Evolutionary conservation across 1,284 basidiomycete genomes (phyloP).

Genomic region (Marasmius sp.): DNA sequence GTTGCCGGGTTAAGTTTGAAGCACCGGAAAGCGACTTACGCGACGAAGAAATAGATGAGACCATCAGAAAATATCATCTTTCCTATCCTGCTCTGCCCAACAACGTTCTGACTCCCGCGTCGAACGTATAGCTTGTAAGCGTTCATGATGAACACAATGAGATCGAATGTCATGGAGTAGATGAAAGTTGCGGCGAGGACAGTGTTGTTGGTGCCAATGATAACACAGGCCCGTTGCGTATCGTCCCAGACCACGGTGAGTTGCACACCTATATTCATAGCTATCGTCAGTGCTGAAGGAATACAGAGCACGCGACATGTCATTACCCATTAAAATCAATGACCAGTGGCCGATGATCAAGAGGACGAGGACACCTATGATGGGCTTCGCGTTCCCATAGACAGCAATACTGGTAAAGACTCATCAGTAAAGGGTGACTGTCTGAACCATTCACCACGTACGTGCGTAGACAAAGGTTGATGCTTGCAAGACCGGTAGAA

Average conservation of each 20-base stretch:
- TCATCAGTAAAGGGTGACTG: neutral
- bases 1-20: neutral
- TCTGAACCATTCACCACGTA: slow-evolving; percentile 29
- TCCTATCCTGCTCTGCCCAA: slow-evolving; percentile 12
- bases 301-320: neutral
- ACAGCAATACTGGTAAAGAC: slow-evolving; percentile 15
- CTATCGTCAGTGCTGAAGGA: neutral
- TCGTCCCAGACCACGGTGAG: slow-evolving; percentile 54
- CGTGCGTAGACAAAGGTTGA: slow-evolving; percentile 79
- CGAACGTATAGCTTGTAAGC: slow-evolving; percentile 54
- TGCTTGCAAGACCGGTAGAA: slow-evolving; percentile 69
- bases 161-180: slow-evolving; percentile 73
- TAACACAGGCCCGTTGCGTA: slow-evolving; percentile 45
- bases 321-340: slow-evolving; percentile 63
- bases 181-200: slow-evolving; percentile 65
- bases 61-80: slow-evolving; percentile 71
- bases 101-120: slow-evolving; percentile 7
- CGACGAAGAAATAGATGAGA: slow-evolving; percentile 71
- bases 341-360: slow-evolving; percentile 75
- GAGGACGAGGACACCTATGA: slow-evolving; percentile 49
- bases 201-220: slow-evolving; percentile 55
- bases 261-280: slow-evolving; percentile 46
- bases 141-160: slow-evolving; percentile 60
- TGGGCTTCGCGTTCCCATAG: slow-evolving; percentile 29
- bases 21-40: slow-evolving; percentile 42